Percentiles rank a stretch among this genome's conserved stretches.
Evolutionary conservation across 2,329 filamentous ascomycete genomes (phyloP).

Genomic region (Helotiales sp.): DNA sequence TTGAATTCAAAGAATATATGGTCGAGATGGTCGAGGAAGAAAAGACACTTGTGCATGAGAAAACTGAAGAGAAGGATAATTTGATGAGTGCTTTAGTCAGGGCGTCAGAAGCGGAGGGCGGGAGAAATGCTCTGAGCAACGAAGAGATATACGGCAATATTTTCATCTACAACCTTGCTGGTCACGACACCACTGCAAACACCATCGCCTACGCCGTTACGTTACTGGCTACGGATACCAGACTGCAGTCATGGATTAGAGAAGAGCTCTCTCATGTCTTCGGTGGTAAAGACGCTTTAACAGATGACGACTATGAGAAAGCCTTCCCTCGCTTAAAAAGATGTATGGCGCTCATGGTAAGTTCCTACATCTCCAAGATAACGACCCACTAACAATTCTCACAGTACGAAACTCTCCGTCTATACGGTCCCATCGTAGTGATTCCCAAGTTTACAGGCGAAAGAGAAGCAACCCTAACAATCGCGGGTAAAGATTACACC

Average conservation of each 20-base stretch:
- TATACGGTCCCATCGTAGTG: constrained; percentile 52
- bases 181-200: constrained; percentile 36
- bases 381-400: background rate
- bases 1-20: constrained; percentile 19
- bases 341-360: constrained; percentile 40
- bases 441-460: constrained; percentile 50
- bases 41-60: constrained; percentile 21
- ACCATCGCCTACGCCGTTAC: constrained; percentile 28
- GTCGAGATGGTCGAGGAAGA: constrained; percentile 22
- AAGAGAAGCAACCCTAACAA: constrained; percentile 15
- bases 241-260: constrained; percentile 24
- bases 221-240: constrained; percentile 25
- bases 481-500: constrained; percentile 1
- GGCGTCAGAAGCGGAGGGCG: constrained; percentile 24
- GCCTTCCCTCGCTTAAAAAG: constrained; percentile 43
- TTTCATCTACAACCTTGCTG: constrained; percentile 35
- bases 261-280: constrained; percentile 25
- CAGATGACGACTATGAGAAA: constrained; percentile 38
- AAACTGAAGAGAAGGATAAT: constrained; percentile 30
- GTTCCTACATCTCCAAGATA: background rate
- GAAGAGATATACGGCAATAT: constrained; percentile 35
- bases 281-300: constrained; percentile 24
- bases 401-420: constrained; percentile 48
- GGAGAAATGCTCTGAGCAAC: constrained; percentile 35
- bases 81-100: constrained; percentile 36